A percentile compares a stretch with the other conserved stretches of the same genome.
These are phyloP conservation scores for Ichthyophthirius multifiliis DNA, from an alignment of 169 alveolate species.

Conservation along the genomic window DNA sequence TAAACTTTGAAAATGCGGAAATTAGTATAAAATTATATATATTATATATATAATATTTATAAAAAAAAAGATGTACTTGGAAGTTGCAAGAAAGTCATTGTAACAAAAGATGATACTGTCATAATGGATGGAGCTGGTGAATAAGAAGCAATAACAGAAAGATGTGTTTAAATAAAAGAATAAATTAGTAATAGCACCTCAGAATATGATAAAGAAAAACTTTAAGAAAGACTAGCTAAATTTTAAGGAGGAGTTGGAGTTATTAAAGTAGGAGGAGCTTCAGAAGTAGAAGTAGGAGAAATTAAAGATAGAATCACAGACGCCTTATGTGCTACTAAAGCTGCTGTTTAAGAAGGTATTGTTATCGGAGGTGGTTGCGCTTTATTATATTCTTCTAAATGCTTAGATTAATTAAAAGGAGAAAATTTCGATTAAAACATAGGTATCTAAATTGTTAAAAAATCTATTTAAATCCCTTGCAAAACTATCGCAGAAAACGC, in stretches of 20 bases:
- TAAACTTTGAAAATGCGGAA: conserved; percentile 69
- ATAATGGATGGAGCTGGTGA: conserved; percentile 97
- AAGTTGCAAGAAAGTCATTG: conserved; percentile 92
- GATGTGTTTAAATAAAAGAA: conserved; percentile 91
- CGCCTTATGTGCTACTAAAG: conserved; percentile 98
- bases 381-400: conserved; percentile 90
- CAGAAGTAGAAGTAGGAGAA: conserved; percentile 97
- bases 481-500: conserved; percentile 97
- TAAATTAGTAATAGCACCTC: conserved; percentile 87
- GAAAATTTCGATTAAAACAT: conserved; percentile 77
- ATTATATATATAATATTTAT: conserved; percentile 55
- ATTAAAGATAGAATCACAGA: conserved; percentile 98
- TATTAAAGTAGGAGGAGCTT: conserved; percentile 97
- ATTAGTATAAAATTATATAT: too few relatives aligned
- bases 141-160: conserved; percentile 87
- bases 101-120: conserved; percentile 98
- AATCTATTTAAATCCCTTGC: conserved; percentile 96
- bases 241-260: conserved; percentile 99
- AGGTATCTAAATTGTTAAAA: conserved; percentile 94
- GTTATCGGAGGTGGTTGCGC: conserved; percentile 99
- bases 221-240: conserved; percentile 97
- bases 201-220: conserved; percentile 94
- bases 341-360: conserved; percentile 99
- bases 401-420: conserved; percentile 57
- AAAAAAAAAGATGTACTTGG: conserved; percentile 93